These are phyloP conservation scores for Sisymbrium altissimum DNA, from an alignment of 345 rosid species.

Conservation along the genomic window DNA sequence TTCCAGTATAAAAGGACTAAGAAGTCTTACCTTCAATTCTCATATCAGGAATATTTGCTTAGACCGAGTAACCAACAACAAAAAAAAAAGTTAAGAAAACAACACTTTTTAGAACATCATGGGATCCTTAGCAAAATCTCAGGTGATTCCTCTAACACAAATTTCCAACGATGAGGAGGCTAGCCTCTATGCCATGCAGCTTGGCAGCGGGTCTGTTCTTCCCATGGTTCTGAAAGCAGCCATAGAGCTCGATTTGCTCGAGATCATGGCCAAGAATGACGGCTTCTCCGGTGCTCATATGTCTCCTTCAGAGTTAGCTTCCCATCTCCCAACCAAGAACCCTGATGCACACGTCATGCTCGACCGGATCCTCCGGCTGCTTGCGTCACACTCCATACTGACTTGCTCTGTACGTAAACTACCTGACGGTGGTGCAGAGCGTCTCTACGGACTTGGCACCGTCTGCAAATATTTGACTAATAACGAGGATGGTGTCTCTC, in stretches of 20 bases:
- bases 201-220: neutral
- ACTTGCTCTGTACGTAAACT: neutral
- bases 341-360: neutral
- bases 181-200: neutral
- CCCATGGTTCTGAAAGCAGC: neutral
- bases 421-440: neutral
- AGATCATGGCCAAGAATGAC: neutral
- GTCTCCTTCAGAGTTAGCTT: neutral
- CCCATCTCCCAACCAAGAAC: slow-evolving; percentile 2
- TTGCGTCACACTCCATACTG: neutral
- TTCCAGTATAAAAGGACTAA: neutral
- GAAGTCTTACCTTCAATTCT: neutral
- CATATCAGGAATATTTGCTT: neutral
- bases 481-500: neutral
- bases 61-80: neutral
- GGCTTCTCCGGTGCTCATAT: neutral
- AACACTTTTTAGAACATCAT: neutral
- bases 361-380: neutral
- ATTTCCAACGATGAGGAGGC: neutral
- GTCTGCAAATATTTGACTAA: slow-evolving; percentile 3
- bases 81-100: neutral
- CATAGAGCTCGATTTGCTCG: neutral
- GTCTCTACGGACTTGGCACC: neutral
- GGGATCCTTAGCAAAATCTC: neutral
- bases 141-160: neutral